These are phyloP conservation scores for Annona squamosa DNA, from an alignment of 164 flowering plant species.

Conservation along the genomic window DNA sequence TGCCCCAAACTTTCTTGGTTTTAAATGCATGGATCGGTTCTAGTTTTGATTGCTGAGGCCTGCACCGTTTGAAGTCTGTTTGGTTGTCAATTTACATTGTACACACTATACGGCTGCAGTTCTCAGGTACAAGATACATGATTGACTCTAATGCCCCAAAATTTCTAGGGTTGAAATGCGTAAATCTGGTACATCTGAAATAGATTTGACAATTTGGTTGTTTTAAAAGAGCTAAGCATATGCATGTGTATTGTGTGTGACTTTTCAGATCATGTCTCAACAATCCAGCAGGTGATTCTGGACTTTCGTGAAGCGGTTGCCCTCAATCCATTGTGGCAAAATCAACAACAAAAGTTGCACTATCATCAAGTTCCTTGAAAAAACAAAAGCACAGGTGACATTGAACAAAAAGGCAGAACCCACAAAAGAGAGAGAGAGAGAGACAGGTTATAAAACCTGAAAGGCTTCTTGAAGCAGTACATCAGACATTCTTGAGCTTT, in stretches of 20 bases:
- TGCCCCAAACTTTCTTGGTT: too few relatives aligned
- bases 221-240: not conserved
- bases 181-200: not conserved
- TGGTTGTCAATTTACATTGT: too few relatives aligned
- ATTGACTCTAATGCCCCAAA: too few relatives aligned
- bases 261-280: not conserved
- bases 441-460: constrained; percentile 22
- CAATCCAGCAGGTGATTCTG: not conserved
- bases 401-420: not conserved
- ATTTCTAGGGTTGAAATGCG: too few relatives aligned
- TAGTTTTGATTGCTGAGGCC: too few relatives aligned
- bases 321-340: not conserved
- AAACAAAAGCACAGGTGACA: not conserved
- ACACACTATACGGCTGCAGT: too few relatives aligned
- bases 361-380: too few relatives aligned
- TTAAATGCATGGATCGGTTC: too few relatives aligned
- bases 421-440: constrained; percentile 4
- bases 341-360: not conserved
- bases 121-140: too few relatives aligned
- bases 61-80: too few relatives aligned
- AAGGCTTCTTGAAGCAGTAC: constrained; percentile 2
- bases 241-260: not conserved
- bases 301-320: not conserved
- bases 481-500: constrained; percentile 75
- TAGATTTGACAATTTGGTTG: not conserved